Conservation (phyloP, 75 land plant genomes). For the Pinus albicaulis region DNA sequence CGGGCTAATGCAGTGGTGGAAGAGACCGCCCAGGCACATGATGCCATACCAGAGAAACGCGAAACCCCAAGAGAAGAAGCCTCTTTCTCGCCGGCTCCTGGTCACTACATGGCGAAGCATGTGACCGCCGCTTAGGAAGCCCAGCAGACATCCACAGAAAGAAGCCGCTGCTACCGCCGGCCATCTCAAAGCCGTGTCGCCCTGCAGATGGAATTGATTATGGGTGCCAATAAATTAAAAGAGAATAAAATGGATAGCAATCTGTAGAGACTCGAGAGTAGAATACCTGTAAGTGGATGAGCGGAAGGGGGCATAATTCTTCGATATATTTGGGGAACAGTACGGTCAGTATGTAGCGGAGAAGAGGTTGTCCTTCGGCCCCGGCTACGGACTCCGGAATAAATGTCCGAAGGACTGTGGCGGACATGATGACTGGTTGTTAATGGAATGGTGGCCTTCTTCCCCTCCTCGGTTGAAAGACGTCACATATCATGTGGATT, state of each 20-base stretch:
- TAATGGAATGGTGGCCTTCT: too few species aligned
- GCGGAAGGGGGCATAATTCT: background rate
- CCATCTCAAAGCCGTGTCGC: background rate
- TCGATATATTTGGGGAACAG: background rate
- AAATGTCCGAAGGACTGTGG: too few species aligned
- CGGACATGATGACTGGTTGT: too few species aligned
- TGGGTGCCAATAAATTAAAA: background rate
- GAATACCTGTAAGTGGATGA: background rate
- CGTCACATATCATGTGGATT: too few species aligned
- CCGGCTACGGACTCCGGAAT: too few species aligned
- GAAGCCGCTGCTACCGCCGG: background rate
- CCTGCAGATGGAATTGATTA: background rate
- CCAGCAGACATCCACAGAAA: background rate
- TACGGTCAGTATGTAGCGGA: background rate
- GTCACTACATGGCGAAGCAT: background rate
- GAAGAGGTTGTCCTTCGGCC: too few species aligned
- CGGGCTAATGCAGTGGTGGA: background rate
- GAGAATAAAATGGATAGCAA: background rate
- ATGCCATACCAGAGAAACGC: background rate
- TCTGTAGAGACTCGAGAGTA: background rate
- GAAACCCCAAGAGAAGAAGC: background rate
- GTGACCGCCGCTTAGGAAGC: background rate
- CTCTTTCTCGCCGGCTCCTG: background rate
- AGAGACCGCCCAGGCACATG: slow-evolving; percentile 1
- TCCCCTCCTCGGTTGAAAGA: too few species aligned